phyloP scores from a whole-genome alignment of 1,284 basidiomycete genomes.

The Earliella scabrosa region DNA sequence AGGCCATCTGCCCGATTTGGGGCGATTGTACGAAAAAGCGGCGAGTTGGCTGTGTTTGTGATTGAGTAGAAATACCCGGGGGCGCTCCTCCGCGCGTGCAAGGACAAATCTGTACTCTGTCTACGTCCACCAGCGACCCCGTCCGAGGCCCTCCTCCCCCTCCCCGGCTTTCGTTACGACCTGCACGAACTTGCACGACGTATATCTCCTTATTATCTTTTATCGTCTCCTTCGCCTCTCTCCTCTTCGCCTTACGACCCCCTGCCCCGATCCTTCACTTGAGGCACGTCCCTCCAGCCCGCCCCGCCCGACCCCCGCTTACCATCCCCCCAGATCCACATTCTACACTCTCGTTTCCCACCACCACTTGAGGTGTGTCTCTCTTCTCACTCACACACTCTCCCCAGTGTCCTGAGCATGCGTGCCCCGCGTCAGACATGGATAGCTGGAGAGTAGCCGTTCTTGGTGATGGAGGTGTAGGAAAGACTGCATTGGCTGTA shows the following conservation, averaged over 20 bases:
- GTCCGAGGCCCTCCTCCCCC: slow-evolving; percentile 21
- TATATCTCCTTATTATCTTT: slow-evolving; percentile 42
- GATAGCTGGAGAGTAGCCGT: slow-evolving; percentile 94
- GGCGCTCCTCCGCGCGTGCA: slow-evolving; percentile 28
- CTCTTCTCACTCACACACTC: background rate
- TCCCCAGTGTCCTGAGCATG: slow-evolving; percentile 7
- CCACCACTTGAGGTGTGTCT: slow-evolving; percentile 25
- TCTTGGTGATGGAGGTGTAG: slow-evolving; percentile 96
- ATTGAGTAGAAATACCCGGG: slow-evolving; percentile 32
- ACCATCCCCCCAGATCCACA: slow-evolving; percentile 26
- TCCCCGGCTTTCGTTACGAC: slow-evolving; percentile 62
- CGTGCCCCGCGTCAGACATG: slow-evolving; percentile 53
- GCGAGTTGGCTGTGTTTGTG: slow-evolving; percentile 27
- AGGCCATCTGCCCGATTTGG: background rate
- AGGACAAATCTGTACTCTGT: slow-evolving; percentile 34
- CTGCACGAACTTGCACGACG: slow-evolving; percentile 71
- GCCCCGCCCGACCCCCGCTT: slow-evolving; percentile 11
- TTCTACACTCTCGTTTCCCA: slow-evolving; percentile 31
- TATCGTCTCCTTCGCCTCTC: slow-evolving; percentile 29
- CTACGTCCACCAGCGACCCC: slow-evolving; percentile 35
- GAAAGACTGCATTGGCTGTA: slow-evolving; percentile 96
- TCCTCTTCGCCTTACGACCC: slow-evolving; percentile 20
- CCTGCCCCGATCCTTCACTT: slow-evolving; percentile 29
- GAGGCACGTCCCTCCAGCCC: slow-evolving; percentile 31
- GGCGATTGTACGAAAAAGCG: slow-evolving; percentile 17